Conservation (phyloP, 2,329 filamentous ascomycete genomes). For the Sclerotinia glacialis region DNA sequence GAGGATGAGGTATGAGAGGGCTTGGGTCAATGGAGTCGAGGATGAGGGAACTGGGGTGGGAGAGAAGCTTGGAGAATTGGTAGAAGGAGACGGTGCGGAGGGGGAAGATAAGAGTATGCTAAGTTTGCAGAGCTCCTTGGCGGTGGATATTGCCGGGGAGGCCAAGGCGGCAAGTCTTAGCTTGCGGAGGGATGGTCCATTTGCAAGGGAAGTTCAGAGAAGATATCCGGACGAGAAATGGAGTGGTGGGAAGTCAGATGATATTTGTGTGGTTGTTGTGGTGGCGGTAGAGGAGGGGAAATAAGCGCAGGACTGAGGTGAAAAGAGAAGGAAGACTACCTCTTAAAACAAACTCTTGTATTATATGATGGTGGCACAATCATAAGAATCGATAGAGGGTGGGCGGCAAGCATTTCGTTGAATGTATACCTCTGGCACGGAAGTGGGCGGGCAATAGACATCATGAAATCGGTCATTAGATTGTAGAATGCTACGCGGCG, state of each 20-base stretch:
- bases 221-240: constrained; percentile 83
- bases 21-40: constrained; percentile 63
- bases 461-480: constrained; percentile 12
- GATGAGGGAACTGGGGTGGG: constrained; percentile 61
- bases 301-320: not conserved
- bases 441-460: not conserved
- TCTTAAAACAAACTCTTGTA: not conserved
- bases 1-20: constrained; percentile 70
- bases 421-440: constrained; percentile 6
- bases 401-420: not conserved
- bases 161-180: constrained; percentile 85
- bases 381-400: not conserved
- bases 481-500: constrained; percentile 15
- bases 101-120: constrained; percentile 35
- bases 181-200: constrained; percentile 80
- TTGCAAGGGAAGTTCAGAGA: constrained; percentile 89
- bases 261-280: constrained; percentile 84
- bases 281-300: constrained; percentile 66
- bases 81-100: constrained; percentile 46
- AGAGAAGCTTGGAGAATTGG: constrained; percentile 55
- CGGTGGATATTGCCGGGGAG: constrained; percentile 73
- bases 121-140: constrained; percentile 72
- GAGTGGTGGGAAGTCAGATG: constrained; percentile 90
- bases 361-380: constrained; percentile 2
- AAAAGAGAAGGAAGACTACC: not conserved